Percentiles rank a stretch among this genome's conserved stretches.
phyloP scores from a whole-genome alignment of 805 yeast species.

The Spencermartinsiella europaea region DNA sequence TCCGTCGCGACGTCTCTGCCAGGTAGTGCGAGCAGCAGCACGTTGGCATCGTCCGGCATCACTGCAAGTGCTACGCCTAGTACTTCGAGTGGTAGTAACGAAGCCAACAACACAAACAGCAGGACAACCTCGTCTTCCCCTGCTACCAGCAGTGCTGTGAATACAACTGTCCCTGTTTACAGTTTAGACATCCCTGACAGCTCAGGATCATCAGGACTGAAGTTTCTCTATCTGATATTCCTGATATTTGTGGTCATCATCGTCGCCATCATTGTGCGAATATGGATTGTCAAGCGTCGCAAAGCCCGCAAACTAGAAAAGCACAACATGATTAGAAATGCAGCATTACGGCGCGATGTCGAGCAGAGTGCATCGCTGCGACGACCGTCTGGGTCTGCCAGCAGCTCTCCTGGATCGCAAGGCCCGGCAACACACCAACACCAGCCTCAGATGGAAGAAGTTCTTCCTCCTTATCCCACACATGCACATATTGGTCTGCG shows the following conservation, averaged over 20 bases:
- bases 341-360: slow-evolving; percentile 21
- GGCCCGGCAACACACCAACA: no score
- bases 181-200: slow-evolving; percentile 10
- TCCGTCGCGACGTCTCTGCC: background rate
- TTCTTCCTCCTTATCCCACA: slow-evolving; percentile 4
- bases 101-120: slow-evolving; percentile 1
- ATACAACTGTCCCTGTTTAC: slow-evolving; percentile 12
- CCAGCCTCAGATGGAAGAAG: slow-evolving; percentile 4
- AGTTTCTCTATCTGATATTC: slow-evolving; percentile 21
- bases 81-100: background rate
- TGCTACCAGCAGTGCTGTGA: background rate
- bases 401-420: background rate
- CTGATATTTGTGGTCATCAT: slow-evolving; percentile 19
- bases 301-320: slow-evolving; percentile 13
- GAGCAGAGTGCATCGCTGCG: background rate
- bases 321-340: slow-evolving; percentile 15
- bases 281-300: slow-evolving; percentile 17
- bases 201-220: slow-evolving; percentile 14
- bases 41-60: background rate
- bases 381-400: background rate
- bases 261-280: slow-evolving; percentile 15
- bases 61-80: slow-evolving; percentile 1
- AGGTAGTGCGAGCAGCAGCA: background rate
- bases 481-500: slow-evolving; percentile 1
- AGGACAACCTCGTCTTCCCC: no score